Base-by-base conservation (phyloP, 2,329 filamentous ascomycete species). In the Colletotrichum zoysiae region DNA sequence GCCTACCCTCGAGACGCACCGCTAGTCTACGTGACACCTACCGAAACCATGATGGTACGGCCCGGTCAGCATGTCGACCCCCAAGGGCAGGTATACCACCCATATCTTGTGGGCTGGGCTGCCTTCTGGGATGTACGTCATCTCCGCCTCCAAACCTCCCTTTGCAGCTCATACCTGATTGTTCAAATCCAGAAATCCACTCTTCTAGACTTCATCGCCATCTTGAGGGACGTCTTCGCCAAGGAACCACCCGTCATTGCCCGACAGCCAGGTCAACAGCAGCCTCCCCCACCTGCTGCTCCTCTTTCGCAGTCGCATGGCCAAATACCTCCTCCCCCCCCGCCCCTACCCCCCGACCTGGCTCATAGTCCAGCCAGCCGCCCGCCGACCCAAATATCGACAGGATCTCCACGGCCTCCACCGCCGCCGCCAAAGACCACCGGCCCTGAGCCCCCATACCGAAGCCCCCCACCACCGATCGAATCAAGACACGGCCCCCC, bases 1-100 rank as follows among this genome's bases (percentile, higher is more conserved):
- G 89, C 90, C 65, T 99, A 98, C 80, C 96, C 96, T 1, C 87
- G 90, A 74, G 94, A 97, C 77, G 87, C 94, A 0, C 96, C 96
- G 1, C 88, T 98, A 58, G 90, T 92, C 70, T 98, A 97, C 81
- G 94, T 98, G 53, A 95, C 91, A 8, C 95, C 96, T 3, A 94
- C 93, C 6, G 92, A 93, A 75, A 93, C 91, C 74, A 98, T 99
- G 94, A 84, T 93, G 75, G 92, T 99, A 53, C 89, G 95, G 26
- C 94, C 95, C 0, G 96, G 96, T 0, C 96, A 99, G 79, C 95
- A 99, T 84, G 95, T 99, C 72, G 95, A 96, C 78, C 91, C 93
- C 6, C 95, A 98, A 78, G 96, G 96, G 35, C 92, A 93, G 79
- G 90, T 98, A 74, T 99, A 98, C 80, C 96, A 99, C 80, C 96